A percentile compares a stretch with the other conserved stretches of the same genome.
Conservation (phyloP, 1,139 yeast genomes). For the Tardiomyces blankii region DNA sequence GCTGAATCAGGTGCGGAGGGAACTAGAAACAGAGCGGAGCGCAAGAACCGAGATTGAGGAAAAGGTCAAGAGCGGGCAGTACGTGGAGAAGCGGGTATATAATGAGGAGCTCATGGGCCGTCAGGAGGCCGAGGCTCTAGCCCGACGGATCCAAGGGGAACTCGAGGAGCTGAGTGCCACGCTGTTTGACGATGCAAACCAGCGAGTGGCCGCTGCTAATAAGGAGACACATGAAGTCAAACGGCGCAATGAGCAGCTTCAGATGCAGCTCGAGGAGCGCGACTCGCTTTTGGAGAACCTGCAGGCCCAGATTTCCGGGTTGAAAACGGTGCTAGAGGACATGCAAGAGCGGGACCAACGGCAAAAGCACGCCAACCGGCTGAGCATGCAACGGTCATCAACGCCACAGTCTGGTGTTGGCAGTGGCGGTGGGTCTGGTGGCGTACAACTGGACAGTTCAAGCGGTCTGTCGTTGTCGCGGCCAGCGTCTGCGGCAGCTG, state of each 20-base stretch:
- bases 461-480: no score
- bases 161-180: conserved; percentile 8
- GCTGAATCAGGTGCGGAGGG: conserved; percentile 4
- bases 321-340: conserved; percentile 47
- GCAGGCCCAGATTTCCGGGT: conserved; percentile 35
- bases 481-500: neutral
- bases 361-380: neutral
- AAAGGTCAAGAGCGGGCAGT: neutral
- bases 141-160: conserved; percentile 7
- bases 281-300: conserved; percentile 13
- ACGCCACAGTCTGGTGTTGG: neutral
- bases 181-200: conserved; percentile 14
- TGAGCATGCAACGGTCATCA: neutral
- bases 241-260: conserved; percentile 27
- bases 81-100: conserved; percentile 1
- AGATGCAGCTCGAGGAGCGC: conserved; percentile 35
- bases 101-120: neutral
- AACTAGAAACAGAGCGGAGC: conserved; percentile 1
- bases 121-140: conserved; percentile 1
- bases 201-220: conserved; percentile 13
- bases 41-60: neutral
- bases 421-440: neutral
- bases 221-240: conserved; percentile 8
- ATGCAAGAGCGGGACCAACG: conserved; percentile 12
- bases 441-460: no score